Base-by-base conservation (phyloP, 768 basidiomycete species). In the Tricholoma bakamatsutake region DNA sequence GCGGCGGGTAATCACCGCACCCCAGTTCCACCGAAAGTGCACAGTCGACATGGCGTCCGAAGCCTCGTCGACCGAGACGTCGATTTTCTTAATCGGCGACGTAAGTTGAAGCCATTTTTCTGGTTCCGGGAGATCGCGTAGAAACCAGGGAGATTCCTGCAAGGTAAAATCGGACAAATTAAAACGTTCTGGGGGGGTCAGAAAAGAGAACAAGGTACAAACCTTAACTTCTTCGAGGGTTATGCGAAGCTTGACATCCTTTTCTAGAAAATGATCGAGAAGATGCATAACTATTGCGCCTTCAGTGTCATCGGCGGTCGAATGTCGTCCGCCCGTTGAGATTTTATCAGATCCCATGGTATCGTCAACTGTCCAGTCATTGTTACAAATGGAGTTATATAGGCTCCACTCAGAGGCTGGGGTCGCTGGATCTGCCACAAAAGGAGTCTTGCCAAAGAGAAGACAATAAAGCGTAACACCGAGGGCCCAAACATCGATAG, bases 401-500 rank as follows among this genome's bases (percentile, higher is more conserved):
- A 97, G 71, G 53, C 79, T 79, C 68, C 82, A 97, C 70, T 94
- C 90, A 34, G 69, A 66, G 34, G 60, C 62, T 21, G 62, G 62
- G 21, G 57, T 62, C 61, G 63, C 54, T 51, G 72, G 57, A 43
- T 66, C 63, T 2, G 72, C 61, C 18, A 65, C 57, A 70, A 94
- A 98, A 1, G 96, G 96, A 1, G 88, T 82, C 54, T 74, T 76
- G 9, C 93, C 97, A 61, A 96, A 98, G 1, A 98, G 79, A 46
- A 98, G 81, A 66, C 94, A 96, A 71, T 93, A 98, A 4, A 98
- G 76, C 2, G 97, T 99, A 30, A 98, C 89, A 21, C 97, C 97
- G 2, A 99, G 80, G 0, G 97, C 96, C 97, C 97, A 99, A 33
- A 99, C 83, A 65, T 99, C 97, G 66, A 98, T 96, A 3, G 93